Percentiles rank a stretch among this genome's conserved stretches.
Evolutionary conservation across 352 stramenopile species (phyloP).

Genomic region (Phytophthora parvispora): DNA sequence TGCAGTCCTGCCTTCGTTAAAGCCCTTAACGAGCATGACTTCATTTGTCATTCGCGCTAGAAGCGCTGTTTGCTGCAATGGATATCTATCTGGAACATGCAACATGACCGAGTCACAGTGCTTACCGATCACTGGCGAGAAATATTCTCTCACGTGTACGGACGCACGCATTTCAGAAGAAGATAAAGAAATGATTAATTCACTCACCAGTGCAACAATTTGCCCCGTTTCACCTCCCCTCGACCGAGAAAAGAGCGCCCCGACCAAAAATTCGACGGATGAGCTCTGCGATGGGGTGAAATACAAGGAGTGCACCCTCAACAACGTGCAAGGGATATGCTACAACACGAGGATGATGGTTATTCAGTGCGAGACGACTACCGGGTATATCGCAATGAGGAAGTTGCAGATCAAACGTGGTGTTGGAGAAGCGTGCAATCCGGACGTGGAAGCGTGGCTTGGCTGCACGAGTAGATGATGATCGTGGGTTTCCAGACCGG

Average conservation of each 20-base stretch:
- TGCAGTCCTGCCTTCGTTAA: conserved; percentile 27
- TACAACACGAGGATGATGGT: conserved; percentile 59
- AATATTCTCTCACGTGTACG: conserved; percentile 31
- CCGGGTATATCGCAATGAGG: conserved; percentile 37
- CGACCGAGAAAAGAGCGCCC: conserved; percentile 24
- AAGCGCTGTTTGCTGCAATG: conserved; percentile 45
- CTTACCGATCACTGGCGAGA: conserved; percentile 22
- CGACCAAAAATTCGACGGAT: conserved; percentile 34
- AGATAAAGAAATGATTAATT: conserved; percentile 27
- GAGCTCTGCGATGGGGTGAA: conserved; percentile 36
- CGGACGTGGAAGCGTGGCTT: conserved; percentile 43
- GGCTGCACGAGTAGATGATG: conserved; percentile 32
- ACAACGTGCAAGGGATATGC: conserved; percentile 42
- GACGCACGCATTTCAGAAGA: conserved; percentile 16
- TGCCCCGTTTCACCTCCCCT: conserved; percentile 21
- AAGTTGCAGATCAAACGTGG: conserved; percentile 39
- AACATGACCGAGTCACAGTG: conserved; percentile 37
- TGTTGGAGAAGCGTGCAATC: conserved; percentile 35
- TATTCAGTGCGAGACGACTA: conserved; percentile 39
- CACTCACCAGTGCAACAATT: conserved; percentile 12
- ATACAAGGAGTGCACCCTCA: conserved; percentile 39
- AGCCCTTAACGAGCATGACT: conserved; percentile 13
- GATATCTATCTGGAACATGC: conserved; percentile 30
- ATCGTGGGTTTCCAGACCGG: no score
- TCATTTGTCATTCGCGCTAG: conserved; percentile 33